Conservation (phyloP, 2,329 filamentous ascomycete species). For the Claviceps quebecensis region DNA sequence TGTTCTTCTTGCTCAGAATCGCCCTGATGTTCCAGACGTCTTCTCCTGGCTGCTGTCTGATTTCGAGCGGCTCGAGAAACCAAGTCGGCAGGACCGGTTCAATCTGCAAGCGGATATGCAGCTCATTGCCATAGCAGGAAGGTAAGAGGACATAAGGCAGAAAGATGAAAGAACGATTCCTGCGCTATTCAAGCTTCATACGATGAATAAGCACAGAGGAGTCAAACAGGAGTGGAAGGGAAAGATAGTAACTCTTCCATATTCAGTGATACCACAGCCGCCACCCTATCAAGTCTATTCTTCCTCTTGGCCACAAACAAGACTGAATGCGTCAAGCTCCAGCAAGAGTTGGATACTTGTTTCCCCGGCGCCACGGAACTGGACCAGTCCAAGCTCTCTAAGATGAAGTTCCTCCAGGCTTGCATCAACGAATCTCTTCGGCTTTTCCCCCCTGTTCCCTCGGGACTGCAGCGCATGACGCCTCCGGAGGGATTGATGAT, state of each 20-base stretch:
- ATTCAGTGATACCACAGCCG: slow-evolving; percentile 22
- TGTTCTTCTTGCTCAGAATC: background rate
- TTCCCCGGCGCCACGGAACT: slow-evolving; percentile 3
- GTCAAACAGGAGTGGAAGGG: too few species aligned
- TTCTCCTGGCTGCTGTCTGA: slow-evolving; percentile 19
- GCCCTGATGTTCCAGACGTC: slow-evolving; percentile 14
- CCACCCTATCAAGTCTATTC: slow-evolving; percentile 19
- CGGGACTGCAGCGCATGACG: slow-evolving; percentile 21
- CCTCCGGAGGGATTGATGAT: slow-evolving; percentile 22
- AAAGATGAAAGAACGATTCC: background rate
- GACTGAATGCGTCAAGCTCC: slow-evolving; percentile 15
- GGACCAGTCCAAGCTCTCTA: slow-evolving; percentile 11
- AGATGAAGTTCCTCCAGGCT: slow-evolving; percentile 19
- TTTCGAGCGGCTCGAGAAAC: slow-evolving; percentile 8
- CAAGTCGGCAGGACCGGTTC: slow-evolving; percentile 10
- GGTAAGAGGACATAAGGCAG: slow-evolving; percentile 9
- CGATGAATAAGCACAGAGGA: too few species aligned
- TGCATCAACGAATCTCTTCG: slow-evolving; percentile 26
- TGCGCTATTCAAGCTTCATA: too few species aligned
- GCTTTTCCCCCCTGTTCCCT: slow-evolving; percentile 22
- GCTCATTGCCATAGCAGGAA: slow-evolving; percentile 19
- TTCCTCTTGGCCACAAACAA: slow-evolving; percentile 18
- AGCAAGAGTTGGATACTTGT: slow-evolving; percentile 19
- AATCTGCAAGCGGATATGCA: slow-evolving; percentile 16
- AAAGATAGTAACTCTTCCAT: too few species aligned